Evolutionary conservation across 208 protist genomes (phyloP).

Genomic region (Endotrypanum monterogeii): DNA sequence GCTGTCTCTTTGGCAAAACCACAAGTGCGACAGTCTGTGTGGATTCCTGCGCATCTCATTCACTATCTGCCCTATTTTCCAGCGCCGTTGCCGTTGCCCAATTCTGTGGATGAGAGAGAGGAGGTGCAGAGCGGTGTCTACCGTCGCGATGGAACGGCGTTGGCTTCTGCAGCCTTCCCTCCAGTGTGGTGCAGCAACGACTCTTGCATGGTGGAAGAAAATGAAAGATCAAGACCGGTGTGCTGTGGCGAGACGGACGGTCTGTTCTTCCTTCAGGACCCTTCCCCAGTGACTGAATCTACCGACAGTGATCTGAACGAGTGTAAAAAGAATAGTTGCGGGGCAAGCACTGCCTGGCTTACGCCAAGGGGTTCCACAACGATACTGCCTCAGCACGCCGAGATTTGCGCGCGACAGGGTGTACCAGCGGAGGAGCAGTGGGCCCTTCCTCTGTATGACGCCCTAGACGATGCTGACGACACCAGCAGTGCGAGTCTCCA

Average conservation of each 20-base stretch:
- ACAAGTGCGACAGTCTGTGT: slow-evolving; percentile 2
- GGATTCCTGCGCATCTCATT: slow-evolving; percentile 27
- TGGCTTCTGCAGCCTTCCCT: background rate
- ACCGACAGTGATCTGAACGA: background rate
- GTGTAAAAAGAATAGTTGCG: background rate
- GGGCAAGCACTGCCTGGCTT: background rate
- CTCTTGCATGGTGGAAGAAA: background rate
- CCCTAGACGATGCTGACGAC: background rate
- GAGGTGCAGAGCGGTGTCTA: background rate
- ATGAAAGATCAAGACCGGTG: too few species aligned
- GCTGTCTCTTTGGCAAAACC: background rate
- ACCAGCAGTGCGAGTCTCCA: background rate
- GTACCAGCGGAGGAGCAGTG: background rate
- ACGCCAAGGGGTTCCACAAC: background rate
- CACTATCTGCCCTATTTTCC: slow-evolving; percentile 38
- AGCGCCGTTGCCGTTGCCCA: slow-evolving; percentile 7
- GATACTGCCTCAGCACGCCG: background rate
- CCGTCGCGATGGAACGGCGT: background rate
- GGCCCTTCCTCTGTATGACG: background rate
- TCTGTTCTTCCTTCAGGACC: background rate
- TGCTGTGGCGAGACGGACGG: background rate
- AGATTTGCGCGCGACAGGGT: background rate
- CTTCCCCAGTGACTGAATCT: background rate
- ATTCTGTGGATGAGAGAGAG: background rate
- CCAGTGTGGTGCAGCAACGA: background rate